Percentiles rank a stretch among this genome's conserved stretches.
Evolutionary conservation across 2,329 filamentous ascomycete genomes (phyloP).

Genomic region (Lasiodiplodia hormozganensis): DNA sequence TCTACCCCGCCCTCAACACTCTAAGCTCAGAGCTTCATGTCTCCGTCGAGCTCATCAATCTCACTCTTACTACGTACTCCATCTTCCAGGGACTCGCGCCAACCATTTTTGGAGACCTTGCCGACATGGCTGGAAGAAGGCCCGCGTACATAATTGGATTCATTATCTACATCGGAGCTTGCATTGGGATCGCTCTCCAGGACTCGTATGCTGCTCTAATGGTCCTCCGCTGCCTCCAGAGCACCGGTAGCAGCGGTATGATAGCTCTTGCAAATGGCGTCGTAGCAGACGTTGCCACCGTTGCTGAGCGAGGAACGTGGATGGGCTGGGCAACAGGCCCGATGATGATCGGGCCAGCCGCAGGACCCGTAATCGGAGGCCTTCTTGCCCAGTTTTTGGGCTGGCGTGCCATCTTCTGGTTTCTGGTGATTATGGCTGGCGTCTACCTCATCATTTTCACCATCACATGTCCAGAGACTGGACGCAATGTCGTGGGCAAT

Average conservation of each 20-base stretch:
- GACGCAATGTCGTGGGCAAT: conserved; percentile 43
- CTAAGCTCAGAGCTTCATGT: conserved; percentile 45
- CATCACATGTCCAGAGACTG: conserved; percentile 50
- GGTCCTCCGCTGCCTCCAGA: conserved; percentile 46
- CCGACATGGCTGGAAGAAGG: conserved; percentile 58
- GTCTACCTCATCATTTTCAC: conserved; percentile 43
- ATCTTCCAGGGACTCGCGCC: conserved; percentile 62
- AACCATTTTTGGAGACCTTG: conserved; percentile 59
- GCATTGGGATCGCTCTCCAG: conserved; percentile 45
- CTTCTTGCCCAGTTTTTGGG: conserved; percentile 44
- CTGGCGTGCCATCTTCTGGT: conserved; percentile 51
- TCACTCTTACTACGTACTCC: conserved; percentile 52
- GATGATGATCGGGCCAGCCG: conserved; percentile 38
- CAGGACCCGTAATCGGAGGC: conserved; percentile 47
- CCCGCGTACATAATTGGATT: conserved; percentile 57
- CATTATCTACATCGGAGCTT: conserved; percentile 42
- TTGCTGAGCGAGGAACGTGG: conserved; percentile 50
- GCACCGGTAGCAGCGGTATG: conserved; percentile 49
- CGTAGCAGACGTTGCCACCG: conserved; percentile 50
- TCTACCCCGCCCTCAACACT: conserved; percentile 36
- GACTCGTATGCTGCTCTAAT: conserved; percentile 43
- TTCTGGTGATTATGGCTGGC: conserved; percentile 49
- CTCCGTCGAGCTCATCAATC: conserved; percentile 39
- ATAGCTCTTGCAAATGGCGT: conserved; percentile 51
- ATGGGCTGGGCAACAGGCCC: conserved; percentile 45